Base-by-base conservation (phyloP, 306 rosid genomes). In the Phaseolus lunatus region DNA sequence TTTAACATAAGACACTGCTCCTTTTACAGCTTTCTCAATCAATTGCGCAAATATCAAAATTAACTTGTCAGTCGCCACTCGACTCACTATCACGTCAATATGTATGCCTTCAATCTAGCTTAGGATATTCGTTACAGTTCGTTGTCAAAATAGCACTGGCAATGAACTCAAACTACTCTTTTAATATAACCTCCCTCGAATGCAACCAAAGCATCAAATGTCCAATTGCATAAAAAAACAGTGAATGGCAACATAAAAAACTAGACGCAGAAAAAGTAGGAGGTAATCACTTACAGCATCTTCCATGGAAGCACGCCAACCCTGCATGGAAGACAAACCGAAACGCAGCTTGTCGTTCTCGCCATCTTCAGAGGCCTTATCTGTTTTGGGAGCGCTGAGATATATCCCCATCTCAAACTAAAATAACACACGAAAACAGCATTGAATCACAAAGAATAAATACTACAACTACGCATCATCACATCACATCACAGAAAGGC, bases 261-360 rank as follows among this genome's bases (percentile, higher is more conserved):
- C 9, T 22, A 49, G 16, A 66, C 52, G 5, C 24, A 63, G 48
- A 9, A 39, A 39, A 18, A 50, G 37, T 58, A 76, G 1, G 58
- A 73, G 71, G 62, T 65, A 86, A 65, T 81, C 72, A 90, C 99
- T 83, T 75, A 90, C 99, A 79, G 99, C 97, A 86, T 95, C 99
- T 83, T 95, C 99, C 99, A 95, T 95, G 62, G 97, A 80, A 44
- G 97, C 87, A 75, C 99, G 93, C 97, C 99, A 92, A 14, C 99
- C 99, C 84, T 95, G 99, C 99, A 95, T 92, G 14, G 99, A 95
- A 47, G 99, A 92, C 61, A 88, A 50, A 27, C 97, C 97, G 0
- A 47, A 95, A 45, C 94, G 88, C 78, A 95, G 94, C 78, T 53
- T 86, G 48, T 74, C 90, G 57, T 87, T 92, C 83, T 86, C 97